phyloP scores from a whole-genome alignment of 352 stramenopile genomes.

The Pythium phragmitis region DNA sequence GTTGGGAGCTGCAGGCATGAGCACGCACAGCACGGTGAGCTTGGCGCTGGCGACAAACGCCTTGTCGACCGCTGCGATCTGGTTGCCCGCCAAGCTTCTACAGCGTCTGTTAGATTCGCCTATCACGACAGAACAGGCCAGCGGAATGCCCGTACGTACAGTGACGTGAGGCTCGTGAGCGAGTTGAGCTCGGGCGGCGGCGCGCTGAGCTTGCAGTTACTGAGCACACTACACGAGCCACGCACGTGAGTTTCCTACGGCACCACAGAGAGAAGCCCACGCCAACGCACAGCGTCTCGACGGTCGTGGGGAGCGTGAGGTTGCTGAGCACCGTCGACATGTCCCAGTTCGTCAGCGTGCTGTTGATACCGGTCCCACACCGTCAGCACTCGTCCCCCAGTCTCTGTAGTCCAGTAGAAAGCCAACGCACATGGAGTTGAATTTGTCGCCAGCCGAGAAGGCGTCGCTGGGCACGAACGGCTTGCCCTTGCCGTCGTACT shows the following conservation, averaged over 20 bases:
- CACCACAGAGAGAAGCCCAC: background rate
- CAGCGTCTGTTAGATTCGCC: background rate
- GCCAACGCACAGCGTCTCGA: constrained; percentile 49
- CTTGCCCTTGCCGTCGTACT: constrained; percentile 53
- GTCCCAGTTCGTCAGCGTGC: constrained; percentile 66
- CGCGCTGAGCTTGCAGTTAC: constrained; percentile 46
- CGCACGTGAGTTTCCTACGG: no score
- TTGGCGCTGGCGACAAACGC: constrained; percentile 30
- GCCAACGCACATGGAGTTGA: constrained; percentile 47
- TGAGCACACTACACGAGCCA: constrained; percentile 31
- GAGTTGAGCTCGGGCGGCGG: constrained; percentile 42
- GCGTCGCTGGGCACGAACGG: constrained; percentile 39
- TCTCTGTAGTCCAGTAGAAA: background rate
- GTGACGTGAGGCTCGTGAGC: constrained; percentile 39
- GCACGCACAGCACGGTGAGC: constrained; percentile 45
- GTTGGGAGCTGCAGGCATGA: background rate
- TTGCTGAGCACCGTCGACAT: constrained; percentile 31
- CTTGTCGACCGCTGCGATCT: constrained; percentile 34
- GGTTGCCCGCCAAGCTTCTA: constrained; percentile 55
- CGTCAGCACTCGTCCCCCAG: background rate
- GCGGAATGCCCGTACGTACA: constrained; percentile 31
- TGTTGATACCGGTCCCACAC: constrained; percentile 7
- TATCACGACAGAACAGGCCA: background rate
- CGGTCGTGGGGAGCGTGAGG: constrained; percentile 48
- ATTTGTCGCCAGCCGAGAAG: constrained; percentile 48